Evolutionary conservation across 176 grass and related monocot species (phyloP).

Genomic region (Ensete glaucum): DNA sequence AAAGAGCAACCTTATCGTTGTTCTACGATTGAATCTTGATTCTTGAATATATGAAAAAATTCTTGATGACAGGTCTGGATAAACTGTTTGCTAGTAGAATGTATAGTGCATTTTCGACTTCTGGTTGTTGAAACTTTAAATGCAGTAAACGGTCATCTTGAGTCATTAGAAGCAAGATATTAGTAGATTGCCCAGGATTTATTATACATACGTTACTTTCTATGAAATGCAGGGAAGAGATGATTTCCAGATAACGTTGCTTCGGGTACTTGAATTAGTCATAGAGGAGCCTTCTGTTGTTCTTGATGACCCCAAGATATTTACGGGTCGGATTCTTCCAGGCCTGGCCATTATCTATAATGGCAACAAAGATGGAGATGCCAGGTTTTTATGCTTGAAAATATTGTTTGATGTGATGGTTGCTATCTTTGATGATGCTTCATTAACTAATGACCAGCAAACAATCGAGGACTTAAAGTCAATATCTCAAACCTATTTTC

Average conservation of each 20-base stretch:
- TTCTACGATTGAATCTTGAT: too few species aligned
- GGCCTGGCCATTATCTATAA: slow-evolving; percentile 77
- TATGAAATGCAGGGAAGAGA: slow-evolving; percentile 68
- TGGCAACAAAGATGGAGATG: slow-evolving; percentile 84
- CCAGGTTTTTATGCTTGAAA: slow-evolving; percentile 51
- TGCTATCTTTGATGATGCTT: slow-evolving; percentile 29
- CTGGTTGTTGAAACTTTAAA: too few species aligned
- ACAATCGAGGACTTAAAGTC: slow-evolving; percentile 44
- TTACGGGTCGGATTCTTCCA: slow-evolving; percentile 60
- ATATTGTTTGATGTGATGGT: slow-evolving; percentile 22
- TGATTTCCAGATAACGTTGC: slow-evolving; percentile 92
- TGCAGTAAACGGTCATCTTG: too few species aligned
- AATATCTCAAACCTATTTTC: slow-evolving; percentile 71
- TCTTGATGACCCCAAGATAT: slow-evolving; percentile 52
- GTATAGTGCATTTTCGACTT: too few species aligned
- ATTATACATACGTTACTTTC: not conserved
- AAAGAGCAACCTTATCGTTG: too few species aligned
- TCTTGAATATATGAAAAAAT: too few species aligned
- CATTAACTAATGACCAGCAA: slow-evolving; percentile 45
- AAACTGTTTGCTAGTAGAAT: too few species aligned
- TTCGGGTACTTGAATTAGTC: slow-evolving; percentile 71
- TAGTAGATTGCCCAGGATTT: not conserved
- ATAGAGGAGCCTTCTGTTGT: slow-evolving; percentile 83
- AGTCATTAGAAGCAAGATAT: too few species aligned
- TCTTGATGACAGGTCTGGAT: too few species aligned